phyloP scores from a whole-genome alignment of 2,329 filamentous ascomycete genomes.

The Xylaria digitata region DNA sequence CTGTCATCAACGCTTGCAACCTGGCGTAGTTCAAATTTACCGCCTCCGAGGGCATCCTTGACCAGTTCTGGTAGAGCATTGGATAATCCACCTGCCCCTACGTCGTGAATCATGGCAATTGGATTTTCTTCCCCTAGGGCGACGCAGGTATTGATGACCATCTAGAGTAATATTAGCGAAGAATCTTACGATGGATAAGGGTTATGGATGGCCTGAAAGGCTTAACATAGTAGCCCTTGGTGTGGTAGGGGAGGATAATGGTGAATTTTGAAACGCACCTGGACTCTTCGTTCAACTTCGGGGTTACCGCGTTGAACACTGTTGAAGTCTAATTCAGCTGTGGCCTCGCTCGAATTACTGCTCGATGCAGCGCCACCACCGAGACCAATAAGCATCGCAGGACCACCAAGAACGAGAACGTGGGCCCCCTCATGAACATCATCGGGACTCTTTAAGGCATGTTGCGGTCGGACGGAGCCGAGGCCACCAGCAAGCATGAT shows the following conservation, averaged over 20 bases:
- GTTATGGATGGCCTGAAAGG: not conserved
- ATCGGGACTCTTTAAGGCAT: slow-evolving; percentile 84
- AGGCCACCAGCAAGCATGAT: slow-evolving; percentile 89
- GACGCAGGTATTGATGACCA: slow-evolving; percentile 96
- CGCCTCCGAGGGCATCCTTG: slow-evolving; percentile 85
- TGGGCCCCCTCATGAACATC: slow-evolving; percentile 89
- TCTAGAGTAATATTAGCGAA: slow-evolving; percentile 52
- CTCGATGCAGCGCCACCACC: slow-evolving; percentile 95
- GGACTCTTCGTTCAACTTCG: slow-evolving; percentile 92
- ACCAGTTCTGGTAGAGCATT: slow-evolving; percentile 78
- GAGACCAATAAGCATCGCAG: slow-evolving; percentile 96
- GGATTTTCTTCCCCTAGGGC: slow-evolving; percentile 86
- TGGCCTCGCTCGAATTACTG: slow-evolving; percentile 86
- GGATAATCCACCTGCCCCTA: slow-evolving; percentile 90
- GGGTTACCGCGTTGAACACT: slow-evolving; percentile 98
- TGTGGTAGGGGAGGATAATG: not conserved
- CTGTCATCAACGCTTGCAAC: slow-evolving; percentile 89
- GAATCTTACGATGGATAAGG: not conserved
- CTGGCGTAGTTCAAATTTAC: slow-evolving; percentile 92
- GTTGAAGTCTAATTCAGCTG: slow-evolving; percentile 93
- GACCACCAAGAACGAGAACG: slow-evolving; percentile 88
- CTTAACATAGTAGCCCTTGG: not conserved
- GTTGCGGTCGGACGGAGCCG: slow-evolving; percentile 88
- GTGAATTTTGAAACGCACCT: slow-evolving; percentile 54
- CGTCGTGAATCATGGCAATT: slow-evolving; percentile 97